Conservation (phyloP, 176 grass and related monocot species). For the Echinochloa phyllopogon region DNA sequence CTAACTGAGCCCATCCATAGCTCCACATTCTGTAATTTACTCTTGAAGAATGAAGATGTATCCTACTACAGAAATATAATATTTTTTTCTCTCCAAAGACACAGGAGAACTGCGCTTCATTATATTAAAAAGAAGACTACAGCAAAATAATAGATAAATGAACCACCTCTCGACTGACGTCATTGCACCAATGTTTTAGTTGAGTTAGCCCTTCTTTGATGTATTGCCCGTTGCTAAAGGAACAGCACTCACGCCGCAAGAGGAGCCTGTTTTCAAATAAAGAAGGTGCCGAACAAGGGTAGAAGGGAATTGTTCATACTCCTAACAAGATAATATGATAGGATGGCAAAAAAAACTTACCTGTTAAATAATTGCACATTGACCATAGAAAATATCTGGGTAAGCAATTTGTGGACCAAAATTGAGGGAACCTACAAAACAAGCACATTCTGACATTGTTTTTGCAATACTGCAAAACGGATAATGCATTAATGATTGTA, state of each 20-base stretch:
- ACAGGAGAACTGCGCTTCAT: no score
- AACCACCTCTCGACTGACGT: conserved; percentile 73
- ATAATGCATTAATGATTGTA: conserved; percentile 20
- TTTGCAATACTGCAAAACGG: conserved; percentile 22
- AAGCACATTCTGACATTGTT: conserved; percentile 19
- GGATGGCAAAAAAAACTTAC: conserved; percentile 46
- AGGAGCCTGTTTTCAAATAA: conserved; percentile 59
- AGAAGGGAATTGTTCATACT: conserved; percentile 9
- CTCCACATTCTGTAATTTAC: conserved; percentile 12
- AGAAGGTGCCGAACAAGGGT: background rate
- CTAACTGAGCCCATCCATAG: background rate
- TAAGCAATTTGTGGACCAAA: conserved; percentile 74
- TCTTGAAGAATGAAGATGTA: background rate
- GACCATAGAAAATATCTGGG: conserved; percentile 80
- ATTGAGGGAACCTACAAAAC: conserved; percentile 72
- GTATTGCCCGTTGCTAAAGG: conserved; percentile 87
- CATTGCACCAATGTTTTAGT: conserved; percentile 78
- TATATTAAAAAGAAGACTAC: no score
- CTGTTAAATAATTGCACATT: conserved; percentile 88
- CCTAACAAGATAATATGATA: conserved; percentile 34
- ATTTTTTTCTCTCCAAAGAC: no score
- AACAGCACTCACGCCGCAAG: conserved; percentile 84
- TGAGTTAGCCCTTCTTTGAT: conserved; percentile 76
- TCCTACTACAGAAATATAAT: background rate
- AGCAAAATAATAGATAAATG: conserved; percentile 15